Evolutionary conservation across 1,284 basidiomycete species (phyloP), one percentile per base, ranked within the genome.

Genomic region (Termitomyces sp.): DNA sequence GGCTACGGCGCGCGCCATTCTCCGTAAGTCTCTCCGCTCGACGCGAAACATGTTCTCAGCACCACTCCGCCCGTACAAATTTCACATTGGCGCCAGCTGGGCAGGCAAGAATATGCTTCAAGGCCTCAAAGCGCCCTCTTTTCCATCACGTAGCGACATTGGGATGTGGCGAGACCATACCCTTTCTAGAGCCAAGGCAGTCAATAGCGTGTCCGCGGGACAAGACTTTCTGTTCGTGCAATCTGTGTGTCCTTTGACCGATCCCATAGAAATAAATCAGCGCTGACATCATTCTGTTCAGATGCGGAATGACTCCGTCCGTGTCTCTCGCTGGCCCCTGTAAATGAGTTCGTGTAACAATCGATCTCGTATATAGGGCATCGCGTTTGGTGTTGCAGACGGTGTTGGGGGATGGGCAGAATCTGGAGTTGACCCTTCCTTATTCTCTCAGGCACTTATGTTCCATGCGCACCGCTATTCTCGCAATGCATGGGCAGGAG

Each of bases 221-320:
- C 88, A 93, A 64, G 90, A 92, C 66, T 91, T 92, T 68, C 88
- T 88, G 66, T 92, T 81, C 62, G 75, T 90, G 1, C 83, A 89
- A 71, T 72, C 87, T 70, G 88, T 86, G 62, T 64, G 83, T 72
- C 43, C 44, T 12, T 50, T 46, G 34, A 10, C n/a, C 21, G 42
- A 39, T 28, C 15, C 21, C 30, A 10, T 30, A 0, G 31, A 26
- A 24, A 24, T 24, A 24, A 24, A 36, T 33, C 15, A 43, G 15
- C 24, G 8, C 52, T 39, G n/a, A 41, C 49, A 19, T 39, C 26
- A 33, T 9, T 44, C 7, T 26, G 1, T 45, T 9, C 48, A 90
- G 88, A 89, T 90, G 88, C 80, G 81, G 52, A 83, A 83, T 64
- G 73, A 78, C 59, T 90, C 88, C 76, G 89, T 91, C 76, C 73